Base-by-base conservation (phyloP, 1,139 yeast species). In the Lodderomyces parapsilosis region DNA sequence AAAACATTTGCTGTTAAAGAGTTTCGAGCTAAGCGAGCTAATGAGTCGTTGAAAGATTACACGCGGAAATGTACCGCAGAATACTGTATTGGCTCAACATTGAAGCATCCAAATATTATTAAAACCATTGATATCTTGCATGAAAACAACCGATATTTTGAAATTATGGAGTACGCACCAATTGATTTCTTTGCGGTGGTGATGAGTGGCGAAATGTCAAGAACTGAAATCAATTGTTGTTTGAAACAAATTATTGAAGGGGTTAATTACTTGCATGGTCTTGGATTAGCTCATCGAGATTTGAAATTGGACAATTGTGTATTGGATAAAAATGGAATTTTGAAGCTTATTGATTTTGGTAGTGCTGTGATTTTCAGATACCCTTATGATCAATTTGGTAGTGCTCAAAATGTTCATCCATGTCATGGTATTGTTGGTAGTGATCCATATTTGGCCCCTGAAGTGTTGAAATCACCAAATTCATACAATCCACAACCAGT, bases 361-460 rank as follows among this genome's bases (percentile, higher is more conserved):
- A 85, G 96, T 44, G 96, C 99, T 0, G 93, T 87, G 14, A 96
- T 94, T 18, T 93, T 90, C 72, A 83, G 82, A 58, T 93, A 91
- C 60, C 98, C 98, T 1, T 87, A 86, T 62, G 94, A 90, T 55
- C 72, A 71, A 50, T 60, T 62, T 46, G 71, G 71, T 13, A 62
- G 62, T 45, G 55, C 65, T n/a, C 67, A 68, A 48, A 79, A 78
- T 40, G 74, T 88, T 41, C 89, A 89, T 37, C 77, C 80, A 54
- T 91, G 96, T 40, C 91, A 86, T 52, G 99, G 99, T 6, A 85
- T 93, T 50, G 97, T 93, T 43, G 99, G 99, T 5, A 88, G 96
- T 8, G 99, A 94, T 65, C 99, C 99, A 4, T 93, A 93, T 59
- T 76, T 93, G 57, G 98, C 99, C 1, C 99, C 99, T 0, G 99